Evolutionary conservation across 2,329 filamentous ascomycete genomes (phyloP).

Genomic region (Chaetomiaceae sp.): DNA sequence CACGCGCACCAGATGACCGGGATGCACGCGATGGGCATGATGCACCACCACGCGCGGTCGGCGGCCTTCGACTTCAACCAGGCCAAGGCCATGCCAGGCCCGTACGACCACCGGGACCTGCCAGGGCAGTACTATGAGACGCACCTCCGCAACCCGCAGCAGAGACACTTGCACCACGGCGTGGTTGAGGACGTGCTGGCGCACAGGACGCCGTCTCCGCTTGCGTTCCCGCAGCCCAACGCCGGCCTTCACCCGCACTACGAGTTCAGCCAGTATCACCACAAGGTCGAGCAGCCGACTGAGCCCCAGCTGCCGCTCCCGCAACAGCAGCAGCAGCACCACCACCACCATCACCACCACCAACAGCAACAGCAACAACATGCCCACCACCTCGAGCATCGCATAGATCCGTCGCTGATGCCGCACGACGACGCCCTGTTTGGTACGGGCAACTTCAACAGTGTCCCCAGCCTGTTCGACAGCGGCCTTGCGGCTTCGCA

Average conservation of each 20-base stretch:
- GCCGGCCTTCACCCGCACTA: conserved; percentile 15
- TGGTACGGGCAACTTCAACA: conserved; percentile 17
- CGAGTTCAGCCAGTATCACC: conserved; percentile 12
- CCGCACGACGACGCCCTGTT: conserved; percentile 21
- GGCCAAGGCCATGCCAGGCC: conserved; percentile 32
- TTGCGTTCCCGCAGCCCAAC: conserved; percentile 18
- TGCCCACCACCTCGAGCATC: conserved; percentile 21
- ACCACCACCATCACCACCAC: conserved; percentile 14
- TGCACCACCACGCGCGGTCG: conserved; percentile 25
- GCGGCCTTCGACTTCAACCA: conserved; percentile 32
- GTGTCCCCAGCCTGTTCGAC: conserved; percentile 12
- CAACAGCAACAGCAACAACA: conserved; percentile 19
- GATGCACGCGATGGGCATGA: conserved; percentile 15
- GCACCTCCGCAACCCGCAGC: conserved; percentile 23
- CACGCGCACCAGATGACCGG: conserved; percentile 11
- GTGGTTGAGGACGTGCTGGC: conserved; percentile 29
- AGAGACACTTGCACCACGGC: conserved; percentile 22
- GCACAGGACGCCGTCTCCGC: conserved; percentile 32
- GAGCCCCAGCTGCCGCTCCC: conserved; percentile 10
- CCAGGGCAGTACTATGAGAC: conserved; percentile 34
- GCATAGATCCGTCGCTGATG: conserved; percentile 28
- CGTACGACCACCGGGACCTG: conserved; percentile 31
- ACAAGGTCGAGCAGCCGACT: conserved; percentile 1
- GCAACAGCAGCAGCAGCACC: conserved; percentile 10
- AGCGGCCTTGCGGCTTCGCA: conserved; percentile 8